Evolutionary conservation across 345 rosid genomes (phyloP).

Genomic region (Kernera saxatilis): DNA sequence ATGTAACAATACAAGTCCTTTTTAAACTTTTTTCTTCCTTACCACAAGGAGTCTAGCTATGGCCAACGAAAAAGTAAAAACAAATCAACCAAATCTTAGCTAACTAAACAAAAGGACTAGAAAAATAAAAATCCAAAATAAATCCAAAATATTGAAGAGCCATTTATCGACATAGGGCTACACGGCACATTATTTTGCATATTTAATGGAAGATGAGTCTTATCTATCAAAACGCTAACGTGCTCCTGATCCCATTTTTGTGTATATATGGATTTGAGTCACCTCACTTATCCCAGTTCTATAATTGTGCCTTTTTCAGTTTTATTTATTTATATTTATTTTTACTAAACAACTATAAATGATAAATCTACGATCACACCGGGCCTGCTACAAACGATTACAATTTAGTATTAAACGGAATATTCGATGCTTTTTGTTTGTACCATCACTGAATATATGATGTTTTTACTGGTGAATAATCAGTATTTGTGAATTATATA

Average conservation of each 20-base stretch:
- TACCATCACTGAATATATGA: neutral
- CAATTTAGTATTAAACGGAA: neutral
- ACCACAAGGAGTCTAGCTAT: neutral
- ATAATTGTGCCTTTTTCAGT: neutral
- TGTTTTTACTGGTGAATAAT: neutral
- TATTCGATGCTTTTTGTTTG: neutral
- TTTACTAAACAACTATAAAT: neutral
- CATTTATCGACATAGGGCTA: neutral
- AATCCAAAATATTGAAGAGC: no score
- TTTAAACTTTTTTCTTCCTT: neutral
- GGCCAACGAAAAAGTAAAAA: neutral
- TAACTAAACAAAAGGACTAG: no score
- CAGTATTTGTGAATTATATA: neutral
- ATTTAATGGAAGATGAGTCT: neutral
- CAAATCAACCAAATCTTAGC: no score
- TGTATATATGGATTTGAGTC: neutral
- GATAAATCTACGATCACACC: neutral
- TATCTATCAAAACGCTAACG: neutral
- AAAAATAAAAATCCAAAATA: no score
- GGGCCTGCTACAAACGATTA: neutral
- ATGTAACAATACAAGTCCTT: neutral
- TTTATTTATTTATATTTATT: neutral
- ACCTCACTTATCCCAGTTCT: constrained; percentile 4
- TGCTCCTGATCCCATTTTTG: neutral
- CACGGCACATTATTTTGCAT: neutral